Evolutionary conservation across 1,284 basidiomycete genomes (phyloP), one percentile per base, ranked within the genome.

Genomic region (Takashimella koratensis): DNA sequence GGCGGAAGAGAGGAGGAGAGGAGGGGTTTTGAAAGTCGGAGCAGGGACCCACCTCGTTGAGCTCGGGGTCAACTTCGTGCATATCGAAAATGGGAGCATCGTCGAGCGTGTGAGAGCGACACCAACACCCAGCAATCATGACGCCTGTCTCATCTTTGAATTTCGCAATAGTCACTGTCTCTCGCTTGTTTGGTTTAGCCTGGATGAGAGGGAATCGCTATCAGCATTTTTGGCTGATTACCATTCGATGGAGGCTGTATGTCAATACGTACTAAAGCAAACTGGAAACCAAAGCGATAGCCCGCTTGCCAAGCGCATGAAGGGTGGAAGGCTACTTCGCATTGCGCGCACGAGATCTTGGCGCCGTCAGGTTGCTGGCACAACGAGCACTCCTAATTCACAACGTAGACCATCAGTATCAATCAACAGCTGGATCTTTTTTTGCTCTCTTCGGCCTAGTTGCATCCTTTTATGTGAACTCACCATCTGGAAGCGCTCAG

Each of bases 261-360:
- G 49, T 22, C 11, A 24, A n/a, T 3, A 68, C 88, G 73, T 62
- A 87, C 89, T 45, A 87, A 82, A 61, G 86, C 84, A 45, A 97
- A 83, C 76, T 96, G 91, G 72, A 98, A 97, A 19, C 88, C 92
- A 61, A 98, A 88, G 61, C 81, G 86, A 76, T 86, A 84, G 0
- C 86, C 86, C 21, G 84, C 79, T 51, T 81, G 82, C 87, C 88
- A 96, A 11, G 92, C 95, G 70, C 95, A 98, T 0, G 89, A 87
- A 10, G 87, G 82, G 73, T 98, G 95, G 71, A 86, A 93, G 53
- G 86, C 83, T 49, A 81, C 82, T 5, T 78, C 77, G 71, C 95
- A 97, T 61, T 92, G 90, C 40, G 77, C 82, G 76, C 95, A 98
- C 43, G 83, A 82, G 20, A 95, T 81, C 47, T 88, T 88, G 0